Percentiles rank a stretch among this genome's conserved stretches.
Conservation (phyloP, 2,329 filamentous ascomycete genomes). For the Xylaria sp. region DNA sequence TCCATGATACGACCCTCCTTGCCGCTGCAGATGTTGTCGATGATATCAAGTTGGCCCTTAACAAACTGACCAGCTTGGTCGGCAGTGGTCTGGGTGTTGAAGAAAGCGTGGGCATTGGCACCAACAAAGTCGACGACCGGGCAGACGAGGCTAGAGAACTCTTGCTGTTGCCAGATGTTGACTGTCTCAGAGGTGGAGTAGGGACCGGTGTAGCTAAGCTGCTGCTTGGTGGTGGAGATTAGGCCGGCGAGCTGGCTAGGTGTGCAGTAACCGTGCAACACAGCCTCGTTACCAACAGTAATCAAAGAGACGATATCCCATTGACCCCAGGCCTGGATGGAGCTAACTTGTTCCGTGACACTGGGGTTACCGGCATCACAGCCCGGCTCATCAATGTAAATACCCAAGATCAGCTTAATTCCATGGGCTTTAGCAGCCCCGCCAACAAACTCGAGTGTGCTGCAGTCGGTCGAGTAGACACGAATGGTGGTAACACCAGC, state of each 20-base stretch:
- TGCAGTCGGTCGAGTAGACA: constrained; percentile 93
- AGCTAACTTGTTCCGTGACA: constrained; percentile 77
- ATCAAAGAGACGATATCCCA: constrained; percentile 83
- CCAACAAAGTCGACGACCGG: constrained; percentile 78
- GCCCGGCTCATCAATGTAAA: constrained; percentile 79
- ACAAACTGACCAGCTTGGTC: constrained; percentile 80
- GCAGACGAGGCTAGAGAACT: constrained; percentile 72
- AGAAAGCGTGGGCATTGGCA: constrained; percentile 93
- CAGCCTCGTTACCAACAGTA: constrained; percentile 89
- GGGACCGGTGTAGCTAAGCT: constrained; percentile 78
- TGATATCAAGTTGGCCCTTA: constrained; percentile 74
- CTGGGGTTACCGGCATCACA: constrained; percentile 67
- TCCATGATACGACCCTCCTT: constrained; percentile 85
- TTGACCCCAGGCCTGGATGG: constrained; percentile 76
- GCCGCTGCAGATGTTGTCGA: constrained; percentile 74
- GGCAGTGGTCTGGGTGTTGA: constrained; percentile 77
- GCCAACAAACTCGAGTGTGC: constrained; percentile 80
- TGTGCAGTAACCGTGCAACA: constrained; percentile 77
- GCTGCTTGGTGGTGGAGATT: constrained; percentile 72
- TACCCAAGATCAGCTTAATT: constrained; percentile 83
- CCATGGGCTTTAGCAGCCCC: constrained; percentile 72
- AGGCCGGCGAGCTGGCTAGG: constrained; percentile 74
- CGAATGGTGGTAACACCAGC: constrained; percentile 78
- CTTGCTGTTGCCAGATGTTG: constrained; percentile 75
- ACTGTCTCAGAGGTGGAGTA: constrained; percentile 90